Evolutionary conservation across 2,329 filamentous ascomycete species (phyloP).

Genomic region (Epichloe scottii): DNA sequence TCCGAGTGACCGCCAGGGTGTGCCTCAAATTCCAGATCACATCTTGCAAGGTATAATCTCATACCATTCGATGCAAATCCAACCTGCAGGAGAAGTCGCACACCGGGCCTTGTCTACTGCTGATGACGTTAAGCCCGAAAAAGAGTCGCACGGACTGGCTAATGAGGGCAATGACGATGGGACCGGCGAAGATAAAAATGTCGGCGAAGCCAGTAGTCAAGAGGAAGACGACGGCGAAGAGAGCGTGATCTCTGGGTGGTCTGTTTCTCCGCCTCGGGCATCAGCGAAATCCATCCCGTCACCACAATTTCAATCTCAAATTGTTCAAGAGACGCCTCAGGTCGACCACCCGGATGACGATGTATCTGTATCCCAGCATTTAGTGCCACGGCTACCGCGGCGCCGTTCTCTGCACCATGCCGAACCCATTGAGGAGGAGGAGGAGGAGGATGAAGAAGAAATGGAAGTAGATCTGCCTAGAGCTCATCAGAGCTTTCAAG

Average conservation of each 20-base stretch:
- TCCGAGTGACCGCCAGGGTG: constrained; percentile 12
- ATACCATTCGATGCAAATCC: constrained; percentile 8
- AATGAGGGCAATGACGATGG: not conserved
- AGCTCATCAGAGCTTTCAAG: constrained; percentile 10
- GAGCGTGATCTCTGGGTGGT: constrained; percentile 10
- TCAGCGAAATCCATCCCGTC: not conserved
- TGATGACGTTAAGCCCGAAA: not conserved
- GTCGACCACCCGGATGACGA: not conserved
- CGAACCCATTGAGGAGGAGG: not conserved
- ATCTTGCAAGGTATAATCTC: constrained; percentile 21
- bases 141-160: not conserved
- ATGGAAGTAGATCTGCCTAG: constrained; percentile 21
- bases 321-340: constrained; percentile 14
- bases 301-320: constrained; percentile 8
- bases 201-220: not conserved
- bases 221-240: not conserved
- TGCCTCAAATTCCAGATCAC: constrained; percentile 22
- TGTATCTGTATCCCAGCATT: not conserved
- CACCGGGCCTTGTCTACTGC: not conserved
- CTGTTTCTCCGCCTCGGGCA: constrained; percentile 9
- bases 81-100: not conserved
- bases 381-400: not conserved
- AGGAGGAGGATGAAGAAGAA: constrained; percentile 19
- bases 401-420: not conserved
- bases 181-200: not conserved